These are phyloP conservation scores for Botryosphaeria agaves DNA, from an alignment of 2,329 filamentous ascomycete genomes.

Conservation along the genomic window DNA sequence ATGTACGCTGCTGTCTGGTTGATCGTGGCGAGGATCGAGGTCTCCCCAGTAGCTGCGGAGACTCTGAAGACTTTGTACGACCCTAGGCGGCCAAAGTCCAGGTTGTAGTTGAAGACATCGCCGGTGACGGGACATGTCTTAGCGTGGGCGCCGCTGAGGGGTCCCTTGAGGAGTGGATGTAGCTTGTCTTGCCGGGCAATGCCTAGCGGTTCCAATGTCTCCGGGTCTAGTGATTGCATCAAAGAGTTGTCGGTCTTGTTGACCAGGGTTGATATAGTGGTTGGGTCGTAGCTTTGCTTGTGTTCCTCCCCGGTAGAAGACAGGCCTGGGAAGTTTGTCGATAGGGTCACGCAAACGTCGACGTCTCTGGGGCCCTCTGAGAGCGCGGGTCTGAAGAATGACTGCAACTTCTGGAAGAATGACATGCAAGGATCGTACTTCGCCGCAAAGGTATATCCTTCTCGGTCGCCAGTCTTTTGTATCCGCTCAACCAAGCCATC, in stretches of 20 bases:
- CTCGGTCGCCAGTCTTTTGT: constrained; percentile 38
- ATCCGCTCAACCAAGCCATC: constrained; percentile 45
- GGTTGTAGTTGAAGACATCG: constrained; percentile 68
- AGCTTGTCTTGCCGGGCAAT: constrained; percentile 41
- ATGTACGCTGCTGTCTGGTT: constrained; percentile 48
- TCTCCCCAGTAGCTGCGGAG: constrained; percentile 43
- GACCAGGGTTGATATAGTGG: constrained; percentile 21
- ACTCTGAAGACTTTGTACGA: constrained; percentile 55
- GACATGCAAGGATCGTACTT: constrained; percentile 57
- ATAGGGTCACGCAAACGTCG: constrained; percentile 51
- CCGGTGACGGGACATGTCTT: constrained; percentile 55
- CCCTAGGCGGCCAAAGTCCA: constrained; percentile 38
- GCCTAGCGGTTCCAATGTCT: constrained; percentile 56
- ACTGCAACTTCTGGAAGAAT: constrained; percentile 55
- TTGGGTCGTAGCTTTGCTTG: constrained; percentile 6
- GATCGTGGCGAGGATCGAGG: constrained; percentile 55
- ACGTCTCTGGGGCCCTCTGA: constrained; percentile 6
- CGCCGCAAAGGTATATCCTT: constrained; percentile 49
- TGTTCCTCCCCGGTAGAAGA: constrained; percentile 5
- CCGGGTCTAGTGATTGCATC: constrained; percentile 44
- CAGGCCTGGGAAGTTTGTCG: constrained; percentile 43
- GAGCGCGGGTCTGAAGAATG: constrained; percentile 29
- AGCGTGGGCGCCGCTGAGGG: constrained; percentile 52
- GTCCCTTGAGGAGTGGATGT: constrained; percentile 51
- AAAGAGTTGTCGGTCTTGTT: constrained; percentile 38